Conservation (phyloP, 257 asterid genomes). For the Solanum stenotomum region DNA sequence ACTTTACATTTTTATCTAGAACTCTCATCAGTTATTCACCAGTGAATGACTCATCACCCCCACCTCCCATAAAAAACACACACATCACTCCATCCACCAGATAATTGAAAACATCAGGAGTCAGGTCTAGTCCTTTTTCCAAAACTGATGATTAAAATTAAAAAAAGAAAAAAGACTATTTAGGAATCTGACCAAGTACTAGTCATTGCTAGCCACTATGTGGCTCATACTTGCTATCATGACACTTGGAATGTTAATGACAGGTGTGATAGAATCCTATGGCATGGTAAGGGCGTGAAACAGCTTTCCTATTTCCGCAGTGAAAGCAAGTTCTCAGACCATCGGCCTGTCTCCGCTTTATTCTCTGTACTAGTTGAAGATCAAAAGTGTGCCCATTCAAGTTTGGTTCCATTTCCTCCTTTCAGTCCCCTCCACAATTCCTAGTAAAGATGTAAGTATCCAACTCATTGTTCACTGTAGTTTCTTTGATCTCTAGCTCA, state of each 20-base stretch:
- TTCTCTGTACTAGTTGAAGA: conserved; percentile 50
- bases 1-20: conserved; percentile 1
- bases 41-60: background rate
- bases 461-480: background rate
- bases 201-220: background rate
- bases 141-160: background rate
- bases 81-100: background rate
- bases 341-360: conserved; percentile 86
- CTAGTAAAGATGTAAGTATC: conserved; percentile 30
- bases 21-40: background rate
- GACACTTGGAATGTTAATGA: background rate
- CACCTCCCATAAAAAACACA: background rate
- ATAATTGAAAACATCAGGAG: background rate
- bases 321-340: conserved; percentile 92
- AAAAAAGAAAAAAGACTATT: background rate
- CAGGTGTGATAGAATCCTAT: conserved; percentile 95
- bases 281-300: conserved; percentile 84
- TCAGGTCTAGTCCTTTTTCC: background rate
- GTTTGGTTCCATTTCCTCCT: conserved; percentile 17
- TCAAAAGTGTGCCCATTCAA: conserved; percentile 20
- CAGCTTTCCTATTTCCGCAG: conserved; percentile 83
- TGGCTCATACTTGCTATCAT: background rate
- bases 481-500: background rate
- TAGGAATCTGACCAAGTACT: background rate
- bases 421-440: conserved; percentile 15